Percentiles rank a stretch among this genome's conserved stretches.
phyloP scores from a whole-genome alignment of 768 basidiomycete species.

The Mycena epipterygia region DNA sequence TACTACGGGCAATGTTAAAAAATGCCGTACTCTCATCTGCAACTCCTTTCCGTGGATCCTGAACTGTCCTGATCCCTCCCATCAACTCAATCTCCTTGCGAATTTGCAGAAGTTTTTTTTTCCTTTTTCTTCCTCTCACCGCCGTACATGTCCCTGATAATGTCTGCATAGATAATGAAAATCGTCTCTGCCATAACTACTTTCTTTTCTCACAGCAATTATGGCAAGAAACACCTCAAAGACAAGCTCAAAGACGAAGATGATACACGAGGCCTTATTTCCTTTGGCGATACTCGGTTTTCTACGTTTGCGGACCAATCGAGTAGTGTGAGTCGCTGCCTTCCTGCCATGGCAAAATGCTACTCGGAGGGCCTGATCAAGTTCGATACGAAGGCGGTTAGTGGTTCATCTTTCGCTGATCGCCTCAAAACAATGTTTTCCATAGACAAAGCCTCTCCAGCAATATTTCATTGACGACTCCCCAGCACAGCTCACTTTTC shows the following conservation, averaged over 20 bases:
- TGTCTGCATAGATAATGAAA: background rate
- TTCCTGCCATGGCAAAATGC: slow-evolving; percentile 3
- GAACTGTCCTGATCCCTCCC: slow-evolving; percentile 35
- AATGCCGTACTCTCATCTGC: slow-evolving; percentile 30
- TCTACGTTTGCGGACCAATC: slow-evolving; percentile 15
- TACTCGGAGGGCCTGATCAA: background rate
- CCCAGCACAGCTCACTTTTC: background rate
- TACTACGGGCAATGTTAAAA: slow-evolving; percentile 35
- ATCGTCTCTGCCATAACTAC: background rate
- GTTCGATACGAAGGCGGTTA: slow-evolving; percentile 23
- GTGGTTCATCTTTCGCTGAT: background rate
- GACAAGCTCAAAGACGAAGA: background rate
- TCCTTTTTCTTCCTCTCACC: background rate
- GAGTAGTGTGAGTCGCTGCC: slow-evolving; percentile 4
- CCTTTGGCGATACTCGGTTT: slow-evolving; percentile 6
- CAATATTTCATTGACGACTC: slow-evolving; percentile 5
- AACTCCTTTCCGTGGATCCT: slow-evolving; percentile 34
- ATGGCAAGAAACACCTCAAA: slow-evolving; percentile 23
- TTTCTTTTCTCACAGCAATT: slow-evolving; percentile 29
- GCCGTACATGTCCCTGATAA: background rate
- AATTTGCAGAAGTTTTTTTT: slow-evolving; percentile 18
- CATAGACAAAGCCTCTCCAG: slow-evolving; percentile 7
- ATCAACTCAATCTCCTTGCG: slow-evolving; percentile 33
- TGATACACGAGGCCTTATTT: slow-evolving; percentile 10
- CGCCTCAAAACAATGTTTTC: background rate